These are phyloP conservation scores for Protea cynaroides DNA, from an alignment of 164 flowering plant species.

Conservation along the genomic window DNA sequence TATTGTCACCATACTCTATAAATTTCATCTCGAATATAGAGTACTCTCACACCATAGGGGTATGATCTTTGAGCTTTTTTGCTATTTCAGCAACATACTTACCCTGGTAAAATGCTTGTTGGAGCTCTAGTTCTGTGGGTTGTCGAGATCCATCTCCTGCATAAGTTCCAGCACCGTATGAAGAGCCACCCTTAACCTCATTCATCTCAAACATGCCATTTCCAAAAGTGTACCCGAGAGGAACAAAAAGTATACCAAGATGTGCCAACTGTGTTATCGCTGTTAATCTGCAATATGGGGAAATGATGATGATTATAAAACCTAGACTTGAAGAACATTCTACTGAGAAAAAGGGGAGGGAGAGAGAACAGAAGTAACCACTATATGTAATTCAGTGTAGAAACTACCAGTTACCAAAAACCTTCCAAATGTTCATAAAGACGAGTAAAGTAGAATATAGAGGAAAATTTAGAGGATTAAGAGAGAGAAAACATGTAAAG, in stretches of 20 bases:
- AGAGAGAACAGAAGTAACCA: too few relatives aligned
- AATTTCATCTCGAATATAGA: neutral
- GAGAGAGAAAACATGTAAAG: too few relatives aligned
- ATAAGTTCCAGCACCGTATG: slow-evolving; percentile 80
- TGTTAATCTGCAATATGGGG: slow-evolving; percentile 43
- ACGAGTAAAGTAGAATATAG: too few relatives aligned
- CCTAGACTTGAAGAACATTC: neutral
- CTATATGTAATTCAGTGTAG: too few relatives aligned
- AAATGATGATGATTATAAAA: neutral
- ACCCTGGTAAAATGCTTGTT: slow-evolving; percentile 85
- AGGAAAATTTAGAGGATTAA: too few relatives aligned
- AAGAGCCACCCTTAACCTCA: slow-evolving; percentile 72
- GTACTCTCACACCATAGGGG: neutral
- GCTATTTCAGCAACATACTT: slow-evolving; percentile 59
- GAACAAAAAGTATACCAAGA: slow-evolving; percentile 77
- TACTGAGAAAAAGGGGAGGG: neutral
- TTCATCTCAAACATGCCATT: slow-evolving; percentile 73
- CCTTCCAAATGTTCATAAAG: neutral
- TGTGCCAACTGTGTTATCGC: slow-evolving; percentile 69
- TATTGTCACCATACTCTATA: neutral
- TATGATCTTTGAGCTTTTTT: slow-evolving; percentile 46
- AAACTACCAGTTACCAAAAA: neutral
- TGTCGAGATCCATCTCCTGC: slow-evolving; percentile 69
- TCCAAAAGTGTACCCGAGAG: slow-evolving; percentile 79
- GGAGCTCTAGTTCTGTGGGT: slow-evolving; percentile 66